Evolutionary conservation across 805 yeast genomes (phyloP), one percentile per base, ranked within the genome.

Genomic region (Jamesozyma lodderae): DNA sequence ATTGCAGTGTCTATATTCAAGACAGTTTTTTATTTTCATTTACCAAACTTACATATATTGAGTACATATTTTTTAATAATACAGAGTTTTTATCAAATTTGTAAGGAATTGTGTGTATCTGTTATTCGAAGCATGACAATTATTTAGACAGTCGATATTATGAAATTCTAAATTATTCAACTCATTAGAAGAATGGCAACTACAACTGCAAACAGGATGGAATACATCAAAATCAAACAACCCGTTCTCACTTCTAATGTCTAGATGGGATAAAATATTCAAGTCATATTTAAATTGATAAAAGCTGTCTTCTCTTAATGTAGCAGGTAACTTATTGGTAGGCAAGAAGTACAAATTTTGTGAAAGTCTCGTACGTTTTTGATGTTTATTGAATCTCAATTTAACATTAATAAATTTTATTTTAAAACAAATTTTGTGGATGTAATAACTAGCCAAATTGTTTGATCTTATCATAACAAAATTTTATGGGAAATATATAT

Each of bases 61-160:
- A 21, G 8, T 7, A 20, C 18, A 22, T 26, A 21, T 9, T 23
- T n/a, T 9, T 31, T 31, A 33, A 23, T 6, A 22, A 23, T 36
- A 36, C 2, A 36, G 17, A 3, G 34, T 31, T 17, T 31, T 18
- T 10, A 36, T 13, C 11, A 15, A 7, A 4, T n/a, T 30, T 13
- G 20, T 31, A 11, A 36, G 25, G 19, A 23, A 36, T 11, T 9
- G 24, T 6, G 24, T 19, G 19, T 36, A 36, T 4, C 6, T 31
- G 9, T 36, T 25, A 31, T 36, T 36, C 6, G 39, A 30, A 5
- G 24, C 19, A 14, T n/a, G 10, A 24, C 39, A 36, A 10, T n/a
- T 4, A 11, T 31, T 19, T 4, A 31, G 2, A 31, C 39, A 36
- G 11, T 8, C n/a, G 2, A 6, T 2, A 20, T 18, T 28, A 11